Conservation (phyloP, 2,329 filamentous ascomycete genomes). For the Stagonosporopsis tanaceti region DNA sequence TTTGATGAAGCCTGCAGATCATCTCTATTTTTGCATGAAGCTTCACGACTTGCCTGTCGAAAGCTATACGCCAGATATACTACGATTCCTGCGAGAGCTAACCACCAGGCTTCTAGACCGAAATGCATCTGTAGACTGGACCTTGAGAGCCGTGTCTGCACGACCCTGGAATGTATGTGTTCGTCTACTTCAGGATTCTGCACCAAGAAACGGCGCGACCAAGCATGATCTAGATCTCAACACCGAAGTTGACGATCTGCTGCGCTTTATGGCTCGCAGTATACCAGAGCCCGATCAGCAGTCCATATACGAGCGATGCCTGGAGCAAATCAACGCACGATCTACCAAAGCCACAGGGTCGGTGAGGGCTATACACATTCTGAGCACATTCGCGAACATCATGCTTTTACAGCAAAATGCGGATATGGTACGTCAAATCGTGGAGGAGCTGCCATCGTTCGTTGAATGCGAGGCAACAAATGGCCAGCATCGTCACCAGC, state of each 20-base stretch:
- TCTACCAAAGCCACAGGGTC: slow-evolving; percentile 75
- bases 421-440: slow-evolving; percentile 39
- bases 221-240: slow-evolving; percentile 70
- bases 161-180: slow-evolving; percentile 66
- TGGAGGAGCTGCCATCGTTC: slow-evolving; percentile 52
- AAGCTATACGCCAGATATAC: slow-evolving; percentile 41
- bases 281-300: slow-evolving; percentile 67
- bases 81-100: slow-evolving; percentile 42
- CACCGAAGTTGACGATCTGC: slow-evolving; percentile 66
- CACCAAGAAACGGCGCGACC: slow-evolving; percentile 62
- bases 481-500: slow-evolving; percentile 21
- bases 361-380: slow-evolving; percentile 65
- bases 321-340: slow-evolving; percentile 71
- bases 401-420: slow-evolving; percentile 37
- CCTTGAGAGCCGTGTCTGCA: slow-evolving; percentile 33
- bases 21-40: slow-evolving; percentile 73
- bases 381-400: slow-evolving; percentile 29
- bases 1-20: slow-evolving; percentile 52
- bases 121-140: slow-evolving; percentile 18
- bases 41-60: slow-evolving; percentile 58
- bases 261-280: slow-evolving; percentile 66
- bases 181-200: slow-evolving; percentile 75
- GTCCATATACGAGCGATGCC: slow-evolving; percentile 71
- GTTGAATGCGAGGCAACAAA: slow-evolving; percentile 32
- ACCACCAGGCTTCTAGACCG: slow-evolving; percentile 29